These are phyloP conservation scores for Pythium myriotylum DNA, from an alignment of 352 stramenopile species.

Conservation along the genomic window DNA sequence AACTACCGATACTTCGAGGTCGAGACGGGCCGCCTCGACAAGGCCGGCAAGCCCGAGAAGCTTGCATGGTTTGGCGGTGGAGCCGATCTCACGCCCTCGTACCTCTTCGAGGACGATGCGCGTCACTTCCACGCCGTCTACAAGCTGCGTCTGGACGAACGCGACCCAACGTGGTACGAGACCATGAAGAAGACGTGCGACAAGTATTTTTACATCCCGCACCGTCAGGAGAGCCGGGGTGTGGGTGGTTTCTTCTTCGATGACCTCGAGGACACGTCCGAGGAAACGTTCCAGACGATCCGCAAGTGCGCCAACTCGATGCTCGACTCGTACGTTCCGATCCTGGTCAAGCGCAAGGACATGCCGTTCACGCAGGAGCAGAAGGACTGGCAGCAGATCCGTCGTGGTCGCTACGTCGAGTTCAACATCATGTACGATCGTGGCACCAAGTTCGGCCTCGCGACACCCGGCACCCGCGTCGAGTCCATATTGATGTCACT, in stretches of 20 bases:
- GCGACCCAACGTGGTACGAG: conserved; percentile 91
- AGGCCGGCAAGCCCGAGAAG: conserved; percentile 79
- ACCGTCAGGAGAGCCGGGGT: conserved; percentile 95
- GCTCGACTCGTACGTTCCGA: conserved; percentile 95
- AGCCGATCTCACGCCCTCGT: conserved; percentile 97
- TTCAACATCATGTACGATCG: conserved; percentile 99
- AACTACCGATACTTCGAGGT: conserved; percentile 99
- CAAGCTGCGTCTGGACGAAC: conserved; percentile 93
- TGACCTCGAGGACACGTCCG: conserved; percentile 94
- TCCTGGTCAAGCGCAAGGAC: conserved; percentile 95
- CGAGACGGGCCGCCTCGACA: conserved; percentile 67
- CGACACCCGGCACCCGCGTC: conserved; percentile 91
- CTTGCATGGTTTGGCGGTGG: conserved; percentile 96
- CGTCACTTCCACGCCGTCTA: conserved; percentile 98
- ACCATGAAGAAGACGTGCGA: conserved; percentile 98
- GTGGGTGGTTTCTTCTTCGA: conserved; percentile 99
- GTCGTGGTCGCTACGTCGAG: conserved; percentile 97
- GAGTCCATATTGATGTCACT: not conserved
- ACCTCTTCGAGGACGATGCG: conserved; percentile 95
- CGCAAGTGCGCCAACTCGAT: conserved; percentile 80
- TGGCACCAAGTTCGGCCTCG: conserved; percentile 98
- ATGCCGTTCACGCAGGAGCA: conserved; percentile 95
- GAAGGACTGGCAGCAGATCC: conserved; percentile 98
- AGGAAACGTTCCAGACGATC: conserved; percentile 86
- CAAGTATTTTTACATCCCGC: conserved; percentile 98